These are phyloP conservation scores for Cordia subcordata DNA, from an alignment of 257 asterid species.

Conservation along the genomic window DNA sequence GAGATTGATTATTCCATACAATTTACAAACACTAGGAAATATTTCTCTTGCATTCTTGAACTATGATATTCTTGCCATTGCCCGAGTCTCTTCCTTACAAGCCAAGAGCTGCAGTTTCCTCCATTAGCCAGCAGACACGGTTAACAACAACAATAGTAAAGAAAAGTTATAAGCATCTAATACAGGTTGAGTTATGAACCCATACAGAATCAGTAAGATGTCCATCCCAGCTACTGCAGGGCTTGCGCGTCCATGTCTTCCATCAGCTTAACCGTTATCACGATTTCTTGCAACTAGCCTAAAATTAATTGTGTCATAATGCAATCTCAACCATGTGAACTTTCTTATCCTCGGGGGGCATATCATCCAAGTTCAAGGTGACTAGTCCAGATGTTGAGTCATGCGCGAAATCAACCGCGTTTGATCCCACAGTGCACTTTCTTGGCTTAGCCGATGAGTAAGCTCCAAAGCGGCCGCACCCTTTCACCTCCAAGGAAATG, in stretches of 20 bases:
- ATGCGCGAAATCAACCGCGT: conserved; percentile 39
- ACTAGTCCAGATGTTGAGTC: conserved; percentile 54
- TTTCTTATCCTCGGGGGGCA: conserved; percentile 51
- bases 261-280: not conserved
- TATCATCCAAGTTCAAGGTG: conserved; percentile 41
- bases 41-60: too few relatives aligned
- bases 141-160: too few relatives aligned
- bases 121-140: too few relatives aligned
- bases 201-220: too few relatives aligned
- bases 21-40: too few relatives aligned
- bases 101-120: too few relatives aligned
- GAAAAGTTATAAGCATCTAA: too few relatives aligned
- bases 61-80: too few relatives aligned
- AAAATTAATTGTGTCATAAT: conserved; percentile 13
- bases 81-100: too few relatives aligned
- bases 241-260: not conserved
- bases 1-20: too few relatives aligned
- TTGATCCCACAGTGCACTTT: conserved; percentile 34
- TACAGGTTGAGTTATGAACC: too few relatives aligned
- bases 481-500: conserved; percentile 55
- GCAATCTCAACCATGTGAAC: conserved; percentile 52
- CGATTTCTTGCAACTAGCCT: not conserved
- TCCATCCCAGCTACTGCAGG: too few relatives aligned
- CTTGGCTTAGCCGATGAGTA: conserved; percentile 60
- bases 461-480: conserved; percentile 67